These are phyloP conservation scores for Fusarium udum DNA, from an alignment of 2,329 filamentous ascomycete species.

Conservation along the genomic window DNA sequence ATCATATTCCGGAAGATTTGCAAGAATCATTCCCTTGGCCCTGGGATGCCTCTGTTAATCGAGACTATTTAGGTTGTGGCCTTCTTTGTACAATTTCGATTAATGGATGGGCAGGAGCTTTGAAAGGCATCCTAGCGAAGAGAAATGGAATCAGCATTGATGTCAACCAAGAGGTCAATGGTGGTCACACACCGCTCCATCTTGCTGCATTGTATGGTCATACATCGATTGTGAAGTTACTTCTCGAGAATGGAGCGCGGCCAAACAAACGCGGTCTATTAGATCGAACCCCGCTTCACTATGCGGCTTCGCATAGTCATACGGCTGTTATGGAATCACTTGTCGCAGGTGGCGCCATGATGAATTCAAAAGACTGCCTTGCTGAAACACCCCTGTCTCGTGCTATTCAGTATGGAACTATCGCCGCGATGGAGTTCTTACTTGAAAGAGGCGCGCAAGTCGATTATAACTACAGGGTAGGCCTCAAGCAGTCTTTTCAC, in stretches of 20 bases:
- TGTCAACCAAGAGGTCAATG: neutral
- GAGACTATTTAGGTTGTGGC: neutral
- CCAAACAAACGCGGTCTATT: too few species aligned
- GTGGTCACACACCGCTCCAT: neutral
- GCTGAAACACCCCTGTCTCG: neutral
- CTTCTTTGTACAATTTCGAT: too few species aligned
- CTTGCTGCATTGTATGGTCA: neutral
- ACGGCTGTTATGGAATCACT: rapidly evolving
- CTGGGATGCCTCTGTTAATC: neutral
- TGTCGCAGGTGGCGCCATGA: neutral
- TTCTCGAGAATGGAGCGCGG: neutral
- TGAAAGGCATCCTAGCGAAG: neutral
- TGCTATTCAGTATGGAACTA: neutral
- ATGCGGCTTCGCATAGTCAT: neutral
- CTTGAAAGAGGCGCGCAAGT: neutral
- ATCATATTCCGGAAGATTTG: neutral
- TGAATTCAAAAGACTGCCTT: neutral
- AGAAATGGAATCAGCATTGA: neutral
- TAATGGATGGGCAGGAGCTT: neutral
- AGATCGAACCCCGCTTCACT: neutral
- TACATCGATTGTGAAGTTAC: neutral
- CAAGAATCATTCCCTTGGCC: neutral
- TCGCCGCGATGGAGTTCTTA: neutral
- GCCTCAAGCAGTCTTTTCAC: too few species aligned
- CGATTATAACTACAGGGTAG: neutral